Conservation (phyloP, 192 early-diverging fungal species). For the Phycomyces blakesleeanus region DNA sequence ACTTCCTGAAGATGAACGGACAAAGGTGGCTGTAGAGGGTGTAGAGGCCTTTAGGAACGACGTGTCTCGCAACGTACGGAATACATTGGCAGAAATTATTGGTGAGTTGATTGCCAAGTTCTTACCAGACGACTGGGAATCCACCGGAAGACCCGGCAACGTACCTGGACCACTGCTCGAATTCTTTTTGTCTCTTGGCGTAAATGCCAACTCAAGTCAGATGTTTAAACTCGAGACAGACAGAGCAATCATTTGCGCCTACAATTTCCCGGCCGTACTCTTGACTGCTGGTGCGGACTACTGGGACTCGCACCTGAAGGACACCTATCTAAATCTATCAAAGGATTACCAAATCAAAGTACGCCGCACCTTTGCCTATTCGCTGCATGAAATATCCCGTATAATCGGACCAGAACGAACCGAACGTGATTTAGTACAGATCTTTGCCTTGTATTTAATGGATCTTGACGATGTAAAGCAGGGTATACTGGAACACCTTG, state of each 20-base stretch:
- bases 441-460: constrained; percentile 49
- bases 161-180: constrained; percentile 49
- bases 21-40: constrained; percentile 40
- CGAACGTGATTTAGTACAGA: constrained; percentile 47
- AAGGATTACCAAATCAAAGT: constrained; percentile 52
- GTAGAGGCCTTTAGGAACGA: constrained; percentile 51
- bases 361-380: constrained; percentile 54
- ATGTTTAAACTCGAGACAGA: constrained; percentile 50
- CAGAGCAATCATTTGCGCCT: constrained; percentile 51
- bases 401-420: constrained; percentile 53
- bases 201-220: constrained; percentile 29
- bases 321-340: constrained; percentile 40
- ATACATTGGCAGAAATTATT: constrained; percentile 50
- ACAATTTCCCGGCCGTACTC: constrained; percentile 58
- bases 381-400: constrained; percentile 54
- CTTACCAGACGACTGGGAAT: constrained; percentile 37
- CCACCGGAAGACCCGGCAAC: constrained; percentile 27
- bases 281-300: constrained; percentile 50
- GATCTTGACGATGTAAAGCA: constrained; percentile 66
- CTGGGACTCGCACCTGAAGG: constrained; percentile 54
- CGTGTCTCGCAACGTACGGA: constrained; percentile 51
- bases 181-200: constrained; percentile 43
- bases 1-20: constrained; percentile 43
- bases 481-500: constrained; percentile 62
- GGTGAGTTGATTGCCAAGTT: constrained; percentile 57